A percentile compares a stretch with the other conserved stretches of the same genome.
Conservation (phyloP, 495 filamentous ascomycete genomes). For the Aspergillus ellipticus region DNA sequence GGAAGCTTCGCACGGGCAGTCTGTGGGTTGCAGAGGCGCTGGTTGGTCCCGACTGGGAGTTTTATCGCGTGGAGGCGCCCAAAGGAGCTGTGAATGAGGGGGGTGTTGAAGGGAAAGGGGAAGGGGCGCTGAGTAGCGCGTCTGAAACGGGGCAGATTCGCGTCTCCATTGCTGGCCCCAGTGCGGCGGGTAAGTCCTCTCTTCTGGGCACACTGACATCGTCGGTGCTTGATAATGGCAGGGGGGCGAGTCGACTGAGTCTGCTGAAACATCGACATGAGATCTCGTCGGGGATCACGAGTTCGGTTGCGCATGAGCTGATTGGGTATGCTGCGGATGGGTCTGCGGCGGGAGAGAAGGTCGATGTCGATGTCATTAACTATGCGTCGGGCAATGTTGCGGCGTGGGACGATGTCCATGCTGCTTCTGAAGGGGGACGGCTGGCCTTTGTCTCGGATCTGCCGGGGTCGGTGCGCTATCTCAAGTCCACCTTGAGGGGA, state of each 20-base stretch:
- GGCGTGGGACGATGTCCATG: conserved; percentile 92
- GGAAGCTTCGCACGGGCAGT: conserved; percentile 43
- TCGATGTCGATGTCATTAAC: conserved; percentile 65
- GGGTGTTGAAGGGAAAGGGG: neutral
- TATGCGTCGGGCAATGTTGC: conserved; percentile 83
- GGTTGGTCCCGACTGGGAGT: conserved; percentile 59
- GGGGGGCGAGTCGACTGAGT: conserved; percentile 81
- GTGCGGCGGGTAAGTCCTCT: conserved; percentile 90
- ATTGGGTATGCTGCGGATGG: conserved; percentile 64
- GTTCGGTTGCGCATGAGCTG: conserved; percentile 87
- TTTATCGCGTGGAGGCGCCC: conserved; percentile 22
- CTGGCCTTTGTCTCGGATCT: conserved; percentile 87
- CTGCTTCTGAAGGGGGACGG: conserved; percentile 65
- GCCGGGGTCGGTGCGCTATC: conserved; percentile 81
- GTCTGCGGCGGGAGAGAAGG: conserved; percentile 10
- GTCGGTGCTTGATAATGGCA: conserved; percentile 83
- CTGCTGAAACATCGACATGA: conserved; percentile 94
- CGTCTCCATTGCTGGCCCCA: conserved; percentile 86
- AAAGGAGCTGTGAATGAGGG: neutral
- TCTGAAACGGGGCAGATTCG: conserved; percentile 70
- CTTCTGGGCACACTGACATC: conserved; percentile 85
- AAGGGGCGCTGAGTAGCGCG: conserved; percentile 15
- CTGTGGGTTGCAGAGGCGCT: conserved; percentile 90
- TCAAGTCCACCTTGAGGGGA: conserved; percentile 80
- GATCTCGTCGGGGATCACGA: conserved; percentile 84